Evolutionary conservation across 1,284 basidiomycete genomes (phyloP), one percentile per base, ranked within the genome.

Genomic region (Naganishia sp.): DNA sequence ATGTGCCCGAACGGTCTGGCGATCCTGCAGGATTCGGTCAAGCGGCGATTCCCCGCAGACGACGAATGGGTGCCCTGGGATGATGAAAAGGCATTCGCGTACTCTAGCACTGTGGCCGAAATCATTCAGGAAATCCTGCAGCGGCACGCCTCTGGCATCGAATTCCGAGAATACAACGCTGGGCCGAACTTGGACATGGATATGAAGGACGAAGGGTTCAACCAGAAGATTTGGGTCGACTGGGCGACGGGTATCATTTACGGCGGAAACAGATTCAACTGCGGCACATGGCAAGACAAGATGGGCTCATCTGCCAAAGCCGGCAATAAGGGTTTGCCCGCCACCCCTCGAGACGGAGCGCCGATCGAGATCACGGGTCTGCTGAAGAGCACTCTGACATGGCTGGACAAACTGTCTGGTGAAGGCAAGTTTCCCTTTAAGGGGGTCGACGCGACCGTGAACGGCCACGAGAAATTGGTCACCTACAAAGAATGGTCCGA

Each of bases 71-170:
- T 98, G 3, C 76, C 88, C 3, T 96, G 92, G 92, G 84, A 98
- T 77, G 91, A 95, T 72, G 81, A 87, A 15, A 83, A 83, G 57
- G 94, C 95, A 3, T 97, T 92, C 76, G 79, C 87, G 1, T 88
- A 88, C 76, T 86, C 87, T 41, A 89, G 85, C 74, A 90, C 89
- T 1, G 81, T 99, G 39, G 92, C 93, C 7, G 94, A 98, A 78
- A 85, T 98, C 69, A 88, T 98, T 47, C 95, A 98, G 78, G 96
- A 99, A 79, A 90, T 99, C 65, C 80, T 99, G 21, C 94, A 99
- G 79, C 87, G 93, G 1, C 96, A 99, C 73, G 94, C 92, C 2
- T 82, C 85, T 56, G 95, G 95, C 11, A 97, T 98, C 73, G 86
- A 87, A 72, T 98, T 99, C 83, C 85, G 94, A 64, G 95, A 99